phyloP scores from a whole-genome alignment of 768 basidiomycete species.

The Boletus pseudo-olivaceus region DNA sequence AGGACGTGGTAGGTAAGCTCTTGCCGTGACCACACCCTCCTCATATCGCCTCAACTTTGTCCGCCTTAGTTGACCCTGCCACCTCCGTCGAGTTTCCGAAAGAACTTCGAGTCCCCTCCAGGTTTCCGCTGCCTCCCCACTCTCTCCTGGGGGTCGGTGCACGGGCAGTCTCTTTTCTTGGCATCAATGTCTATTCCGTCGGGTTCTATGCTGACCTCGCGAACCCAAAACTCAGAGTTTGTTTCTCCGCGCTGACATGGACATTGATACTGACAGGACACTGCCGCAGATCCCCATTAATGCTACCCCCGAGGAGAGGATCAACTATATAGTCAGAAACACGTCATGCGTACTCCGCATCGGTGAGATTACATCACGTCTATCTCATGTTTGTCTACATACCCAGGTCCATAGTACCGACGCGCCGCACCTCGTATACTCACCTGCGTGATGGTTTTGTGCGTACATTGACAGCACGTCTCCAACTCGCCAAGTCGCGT shows the following conservation, averaged over 20 bases:
- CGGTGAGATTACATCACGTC: slow-evolving; percentile 38
- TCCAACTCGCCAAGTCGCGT: slow-evolving; percentile 48
- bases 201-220: slow-evolving; percentile 85
- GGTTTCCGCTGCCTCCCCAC: slow-evolving; percentile 56
- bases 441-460: slow-evolving; percentile 85
- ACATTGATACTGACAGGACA: slow-evolving; percentile 1
- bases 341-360: slow-evolving; percentile 74
- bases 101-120: slow-evolving; percentile 59
- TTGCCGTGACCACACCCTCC: no score
- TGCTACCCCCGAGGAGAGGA: slow-evolving; percentile 66
- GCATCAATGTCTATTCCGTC: slow-evolving; percentile 85
- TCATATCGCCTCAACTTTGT: not conserved
- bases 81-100: slow-evolving; percentile 74
- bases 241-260: slow-evolving; percentile 5
- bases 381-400: not conserved
- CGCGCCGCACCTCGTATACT: slow-evolving; percentile 69
- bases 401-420: slow-evolving; percentile 55
- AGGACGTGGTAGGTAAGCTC: slow-evolving; percentile 24
- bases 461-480: slow-evolving; percentile 62
- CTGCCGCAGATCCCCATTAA: slow-evolving; percentile 46
- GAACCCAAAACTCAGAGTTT: slow-evolving; percentile 59
- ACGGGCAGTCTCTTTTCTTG: slow-evolving; percentile 83
- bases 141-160: slow-evolving; percentile 82
- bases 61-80: slow-evolving; percentile 59
- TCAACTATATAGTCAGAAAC: slow-evolving; percentile 62